These are phyloP conservation scores for Pseudopyricularia javanii DNA, from an alignment of 2,329 filamentous ascomycete genomes.

Conservation along the genomic window DNA sequence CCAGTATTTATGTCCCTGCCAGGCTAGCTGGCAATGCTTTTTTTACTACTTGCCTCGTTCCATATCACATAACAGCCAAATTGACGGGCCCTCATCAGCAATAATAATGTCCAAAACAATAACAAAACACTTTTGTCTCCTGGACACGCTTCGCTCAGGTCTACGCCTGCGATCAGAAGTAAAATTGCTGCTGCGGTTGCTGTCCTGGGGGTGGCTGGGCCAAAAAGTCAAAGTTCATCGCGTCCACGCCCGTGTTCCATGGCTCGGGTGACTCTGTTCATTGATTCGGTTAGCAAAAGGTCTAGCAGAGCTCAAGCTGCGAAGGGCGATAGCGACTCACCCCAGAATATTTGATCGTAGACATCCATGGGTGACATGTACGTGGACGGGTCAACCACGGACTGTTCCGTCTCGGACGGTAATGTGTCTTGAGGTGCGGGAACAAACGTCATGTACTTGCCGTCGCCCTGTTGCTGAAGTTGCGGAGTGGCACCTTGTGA, in stretches of 20 bases:
- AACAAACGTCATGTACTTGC: slow-evolving; percentile 20
- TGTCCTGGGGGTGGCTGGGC: slow-evolving; percentile 47
- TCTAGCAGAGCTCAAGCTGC: background rate
- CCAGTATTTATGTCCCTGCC: too few relatives aligned
- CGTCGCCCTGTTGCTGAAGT: background rate
- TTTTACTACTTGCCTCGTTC: too few relatives aligned
- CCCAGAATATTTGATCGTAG: slow-evolving; percentile 58
- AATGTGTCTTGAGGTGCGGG: slow-evolving; percentile 21
- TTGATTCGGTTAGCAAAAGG: background rate
- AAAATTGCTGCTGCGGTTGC: slow-evolving; percentile 40
- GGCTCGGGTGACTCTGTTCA: slow-evolving; percentile 43
- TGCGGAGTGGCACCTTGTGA: background rate
- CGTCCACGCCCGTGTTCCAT: slow-evolving; percentile 42
- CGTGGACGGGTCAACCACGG: slow-evolving; percentile 35
- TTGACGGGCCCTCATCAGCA: too few relatives aligned
- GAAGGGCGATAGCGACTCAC: slow-evolving; percentile 19
- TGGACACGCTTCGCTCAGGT: background rate
- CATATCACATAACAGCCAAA: background rate
- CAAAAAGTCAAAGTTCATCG: slow-evolving; percentile 48
- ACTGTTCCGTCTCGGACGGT: background rate
- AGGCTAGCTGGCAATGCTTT: too few relatives aligned
- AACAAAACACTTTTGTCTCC: too few relatives aligned
- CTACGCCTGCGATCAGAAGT: slow-evolving; percentile 27
- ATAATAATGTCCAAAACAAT: too few relatives aligned
- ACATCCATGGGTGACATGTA: slow-evolving; percentile 57